Base-by-base conservation (phyloP, 306 rosid genomes). In the Phaseolus lunatus region DNA sequence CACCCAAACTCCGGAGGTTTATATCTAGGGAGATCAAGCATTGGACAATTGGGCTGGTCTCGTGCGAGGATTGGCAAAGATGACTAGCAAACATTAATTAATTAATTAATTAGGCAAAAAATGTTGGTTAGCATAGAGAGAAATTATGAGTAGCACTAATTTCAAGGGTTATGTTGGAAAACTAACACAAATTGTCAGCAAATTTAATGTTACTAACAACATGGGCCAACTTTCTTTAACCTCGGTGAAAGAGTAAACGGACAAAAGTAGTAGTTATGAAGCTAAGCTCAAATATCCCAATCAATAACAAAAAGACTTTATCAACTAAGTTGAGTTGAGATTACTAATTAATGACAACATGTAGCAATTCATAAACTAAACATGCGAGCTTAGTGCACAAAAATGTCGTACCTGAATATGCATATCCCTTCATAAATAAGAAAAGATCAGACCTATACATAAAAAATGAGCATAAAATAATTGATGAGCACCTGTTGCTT, bases 401-500 rank as follows among this genome's bases (percentile, higher is more conserved):
- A n/a, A n/a, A 20, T 26, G 14, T 33, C 70, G 43, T 11, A 31
- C 31, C 52, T 3, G 66, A 41, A 35, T 35, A 54, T 29, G 27
- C 5, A 35, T 26, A 69, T 5, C 7, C 57, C 33, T 37, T 45
- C 48, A 54, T 44, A 70, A 75, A 33, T 45, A 9, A 20, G 35
- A 48, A 65, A 33, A 65, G 16, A 41, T 53, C 18, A 74, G 45
- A 61, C 35, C 7, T 31, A 22, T 61, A 31, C 14, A 43, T 37
- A 74, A 73, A 72, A 9, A 52, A 67, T 54, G 50, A 66, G 31
- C 9, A 13, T 19, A 26, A 72, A 70, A 73, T 49, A 19, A 78
- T 23, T 1, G 39, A 22, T 48, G 29, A 45, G n/a, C 53, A 94
- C 98, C 98, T 92, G 87, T 92, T 94, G 86, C 93, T 90, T 76